Base-by-base conservation (phyloP, 2,329 filamentous ascomycete species). In the Rhexocercosporidium sp. region DNA sequence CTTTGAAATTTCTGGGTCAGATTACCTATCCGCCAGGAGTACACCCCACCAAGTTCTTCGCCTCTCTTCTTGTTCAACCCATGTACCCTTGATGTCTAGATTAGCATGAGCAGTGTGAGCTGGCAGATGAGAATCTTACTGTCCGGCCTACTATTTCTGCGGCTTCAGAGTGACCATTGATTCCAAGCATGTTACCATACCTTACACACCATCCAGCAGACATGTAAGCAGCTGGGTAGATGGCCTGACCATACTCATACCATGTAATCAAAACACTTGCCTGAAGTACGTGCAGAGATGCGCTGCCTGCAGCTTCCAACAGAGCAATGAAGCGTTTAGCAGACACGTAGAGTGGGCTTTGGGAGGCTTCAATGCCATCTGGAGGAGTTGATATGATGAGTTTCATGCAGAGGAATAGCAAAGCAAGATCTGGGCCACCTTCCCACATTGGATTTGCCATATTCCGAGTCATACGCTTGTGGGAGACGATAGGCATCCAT, bases 191-290 rank as follows among this genome's bases (percentile, higher is more conserved):
- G 49, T 82, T 80, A 9, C 79, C 78, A 69, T 84, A 82, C 63
- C 82, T 75, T 22, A 80, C 77, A 72, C 81, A 83, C 71, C 77
- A 76, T 1, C 80, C 83, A 6, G 83, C 77, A 1, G 81, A 81
- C 74, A 85, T 81, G 77, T 81, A 85, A 16, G 82, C 82, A 12
- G 82, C 80, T 3, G 84, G 83, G 68, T 85, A 85, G 56, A 85
- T 81, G 3, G 77, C 80, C 68, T 85, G 83, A 0, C 81, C 80
- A 65, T 81, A 77, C 70, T 85, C 83, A 71, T 83, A 85, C 2
- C 84, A 73, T 8, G 82, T 78, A 25, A 85, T 75, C 16, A 85
- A 77, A 1, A 84, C 68, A 67, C 80, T 77, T 3, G 81, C 80
- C 71, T 85, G 84, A 8, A 85, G 76, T 46, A 81, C 74, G 54